A percentile compares a stretch with the other conserved stretches of the same genome.
phyloP scores from a whole-genome alignment of 306 rosid species.

The Arachis hypogaea region DNA sequence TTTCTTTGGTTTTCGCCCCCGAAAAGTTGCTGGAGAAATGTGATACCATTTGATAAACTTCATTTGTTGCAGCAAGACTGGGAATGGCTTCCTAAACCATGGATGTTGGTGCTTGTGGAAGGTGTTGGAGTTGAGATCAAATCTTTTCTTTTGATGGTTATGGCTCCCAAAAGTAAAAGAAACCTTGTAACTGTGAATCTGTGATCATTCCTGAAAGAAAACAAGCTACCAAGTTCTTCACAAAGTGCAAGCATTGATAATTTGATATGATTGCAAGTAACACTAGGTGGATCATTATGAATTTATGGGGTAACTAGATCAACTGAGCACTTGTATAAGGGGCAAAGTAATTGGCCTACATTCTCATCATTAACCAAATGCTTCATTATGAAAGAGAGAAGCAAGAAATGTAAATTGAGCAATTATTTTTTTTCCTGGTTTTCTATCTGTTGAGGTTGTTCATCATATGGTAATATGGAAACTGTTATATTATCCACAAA shows the following conservation, averaged over 20 bases:
- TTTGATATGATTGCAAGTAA: neutral
- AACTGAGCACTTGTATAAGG: too few relatives aligned
- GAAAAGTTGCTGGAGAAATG: neutral
- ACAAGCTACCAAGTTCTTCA: slow-evolving; percentile 4
- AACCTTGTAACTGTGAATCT: neutral
- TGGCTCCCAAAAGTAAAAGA: neutral
- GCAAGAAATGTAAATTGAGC: too few relatives aligned
- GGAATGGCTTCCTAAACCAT: neutral
- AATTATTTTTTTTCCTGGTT: too few relatives aligned
- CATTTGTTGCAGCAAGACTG: neutral
- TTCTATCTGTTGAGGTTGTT: too few relatives aligned
- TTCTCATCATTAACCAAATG: too few relatives aligned
- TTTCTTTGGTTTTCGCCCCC: neutral
- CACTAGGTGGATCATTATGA: neutral
- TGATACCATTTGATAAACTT: neutral
- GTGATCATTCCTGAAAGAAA: neutral
- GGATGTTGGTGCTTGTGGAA: neutral
- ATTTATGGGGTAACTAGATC: neutral
- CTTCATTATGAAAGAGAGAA: too few relatives aligned
- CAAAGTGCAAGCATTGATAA: neutral
- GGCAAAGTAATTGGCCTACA: too few relatives aligned
- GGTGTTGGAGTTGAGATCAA: too few relatives aligned
- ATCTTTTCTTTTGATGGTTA: neutral
- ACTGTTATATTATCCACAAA: too few relatives aligned
- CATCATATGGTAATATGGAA: too few relatives aligned